Evolutionary conservation across 192 early-diverging fungal species (phyloP), one percentile per base, ranked within the genome.

Genomic region (Backusella macrospora): DNA sequence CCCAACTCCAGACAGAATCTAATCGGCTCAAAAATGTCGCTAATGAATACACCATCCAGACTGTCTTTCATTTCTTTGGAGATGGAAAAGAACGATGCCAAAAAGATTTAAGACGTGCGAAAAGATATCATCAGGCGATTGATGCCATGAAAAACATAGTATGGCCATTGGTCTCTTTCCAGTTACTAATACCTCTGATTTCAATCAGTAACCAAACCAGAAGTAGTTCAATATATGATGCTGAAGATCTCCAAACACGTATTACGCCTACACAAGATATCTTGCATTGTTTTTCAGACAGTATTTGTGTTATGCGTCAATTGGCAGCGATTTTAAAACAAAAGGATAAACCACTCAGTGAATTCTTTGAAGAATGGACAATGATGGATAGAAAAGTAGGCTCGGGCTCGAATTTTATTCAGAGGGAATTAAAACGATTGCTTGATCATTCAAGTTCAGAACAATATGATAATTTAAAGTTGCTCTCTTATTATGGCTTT

Each of bases 401-500:
- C 3, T 42, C 67, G 7, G 67, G 67, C 0, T 46, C 38, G 6
- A 6, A 45, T 12, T 45, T 46, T 46, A 68, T 47, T 34, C 67
- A 68, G n/a, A 45, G 45, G 8, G 67, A 68, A 47, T 68, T 68
- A 47, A 44, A 26, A 6, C 44, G 45, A 23, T 15, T 45, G 10
- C 13, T 68, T 15, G 21, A 68, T 21, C 16, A 16, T n/a, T 21
- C n/a, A 4, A 12, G 34, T 37, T 15, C 23, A 29, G 21, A 68
- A 15, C 23, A 47, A 26, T 46, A 45, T 21, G 67, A 47, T 34
- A 45, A 45, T 12, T 13, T 68, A 21, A 46, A 47, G 15, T 15
- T 47, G 16, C 26, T 68, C 12, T 68, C 43, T n/a, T 44, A 72
- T 62, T 64, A 72, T 37, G 71, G 71, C 2, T 64, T 72, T 38